Conservation (phyloP, 441 rosid genomes). For the Adansonia madagascariensis region DNA sequence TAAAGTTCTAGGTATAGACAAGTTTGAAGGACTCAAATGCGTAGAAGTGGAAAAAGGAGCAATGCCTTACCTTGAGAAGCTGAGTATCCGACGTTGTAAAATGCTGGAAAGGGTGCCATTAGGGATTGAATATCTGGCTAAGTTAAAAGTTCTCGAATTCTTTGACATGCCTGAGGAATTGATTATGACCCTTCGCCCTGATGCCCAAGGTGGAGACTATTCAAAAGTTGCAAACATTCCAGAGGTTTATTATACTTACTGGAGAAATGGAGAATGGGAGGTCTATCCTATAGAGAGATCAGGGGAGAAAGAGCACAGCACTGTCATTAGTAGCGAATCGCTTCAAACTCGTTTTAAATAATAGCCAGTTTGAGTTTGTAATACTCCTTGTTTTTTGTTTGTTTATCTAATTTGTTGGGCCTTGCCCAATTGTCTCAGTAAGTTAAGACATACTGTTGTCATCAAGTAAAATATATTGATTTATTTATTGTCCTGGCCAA, state of each 20-base stretch:
- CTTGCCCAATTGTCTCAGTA: too few relatives aligned
- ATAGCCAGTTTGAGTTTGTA: not conserved
- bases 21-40: slow-evolving; percentile 36
- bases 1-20: slow-evolving; percentile 42
- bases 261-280: slow-evolving; percentile 46
- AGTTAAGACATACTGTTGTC: not conserved
- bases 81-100: slow-evolving; percentile 42
- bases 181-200: slow-evolving; percentile 37
- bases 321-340: not conserved
- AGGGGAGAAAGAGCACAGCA: slow-evolving; percentile 24
- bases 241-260: slow-evolving; percentile 43
- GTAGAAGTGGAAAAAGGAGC: slow-evolving; percentile 42
- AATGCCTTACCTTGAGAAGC: slow-evolving; percentile 43
- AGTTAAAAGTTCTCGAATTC: slow-evolving; percentile 39
- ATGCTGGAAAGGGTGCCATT: slow-evolving; percentile 41
- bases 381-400: not conserved
- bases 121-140: slow-evolving; percentile 46
- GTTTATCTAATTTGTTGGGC: not conserved
- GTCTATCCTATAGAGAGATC: slow-evolving; percentile 38
- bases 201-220: slow-evolving; percentile 41
- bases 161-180: slow-evolving; percentile 44
- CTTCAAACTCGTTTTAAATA: slow-evolving; percentile 24
- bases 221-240: slow-evolving; percentile 39
- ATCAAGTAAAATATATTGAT: not conserved
- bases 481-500: not conserved